phyloP scores from a whole-genome alignment of 139 green algal genomes.

The Volvox africanus region DNA sequence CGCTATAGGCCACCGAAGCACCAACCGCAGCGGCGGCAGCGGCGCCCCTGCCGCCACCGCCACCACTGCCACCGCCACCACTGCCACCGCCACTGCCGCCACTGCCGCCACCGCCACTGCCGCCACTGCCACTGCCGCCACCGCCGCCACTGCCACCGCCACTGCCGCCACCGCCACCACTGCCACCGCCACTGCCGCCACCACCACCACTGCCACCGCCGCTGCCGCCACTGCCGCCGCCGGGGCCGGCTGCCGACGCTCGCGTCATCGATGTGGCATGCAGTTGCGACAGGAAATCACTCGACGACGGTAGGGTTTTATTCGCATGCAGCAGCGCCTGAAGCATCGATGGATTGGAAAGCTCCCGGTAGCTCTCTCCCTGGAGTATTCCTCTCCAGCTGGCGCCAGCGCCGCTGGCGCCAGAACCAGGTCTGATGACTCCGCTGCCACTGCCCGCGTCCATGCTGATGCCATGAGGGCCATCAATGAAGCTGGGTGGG shows the following conservation, averaged over 20 bases:
- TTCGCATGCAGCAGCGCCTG: not conserved
- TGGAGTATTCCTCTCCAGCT: not conserved
- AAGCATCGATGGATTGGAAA: not conserved
- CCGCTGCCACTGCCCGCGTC: not conserved
- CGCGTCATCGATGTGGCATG: not conserved
- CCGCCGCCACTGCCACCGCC: not conserved
- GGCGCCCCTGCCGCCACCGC: not conserved
- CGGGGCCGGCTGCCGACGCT: not conserved
- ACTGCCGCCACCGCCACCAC: not conserved
- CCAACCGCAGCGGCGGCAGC: not conserved
- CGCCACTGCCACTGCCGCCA: not conserved
- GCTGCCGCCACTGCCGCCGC: not conserved
- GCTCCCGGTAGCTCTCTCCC: not conserved
- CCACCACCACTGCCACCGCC: not conserved
- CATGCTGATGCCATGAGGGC: not conserved
- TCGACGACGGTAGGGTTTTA: not conserved
- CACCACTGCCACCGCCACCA: not conserved
- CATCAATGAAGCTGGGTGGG: not conserved
- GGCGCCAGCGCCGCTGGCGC: not conserved
- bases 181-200: not conserved
- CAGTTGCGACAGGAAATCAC: not conserved
- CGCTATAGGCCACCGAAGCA: not conserved
- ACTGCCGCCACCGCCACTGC: not conserved
- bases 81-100: not conserved
- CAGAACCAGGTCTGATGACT: not conserved